Base-by-base conservation (phyloP, 352 stramenopile species). In the Sclerospora graminicola region DNA sequence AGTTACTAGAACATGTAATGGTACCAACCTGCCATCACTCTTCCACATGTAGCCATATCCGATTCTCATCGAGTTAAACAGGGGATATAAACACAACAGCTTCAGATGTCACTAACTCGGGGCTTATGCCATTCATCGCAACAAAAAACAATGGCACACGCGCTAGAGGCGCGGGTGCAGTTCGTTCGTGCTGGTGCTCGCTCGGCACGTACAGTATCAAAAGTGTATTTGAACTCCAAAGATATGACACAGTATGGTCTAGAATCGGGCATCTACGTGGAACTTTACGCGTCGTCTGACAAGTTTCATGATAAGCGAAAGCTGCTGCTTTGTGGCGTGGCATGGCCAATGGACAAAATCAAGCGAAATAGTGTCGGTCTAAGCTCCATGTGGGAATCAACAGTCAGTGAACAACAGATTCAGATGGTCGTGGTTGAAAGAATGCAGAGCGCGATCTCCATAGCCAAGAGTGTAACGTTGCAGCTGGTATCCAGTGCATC, bases 271-370 rank as follows among this genome's bases (percentile, higher is more conserved):
- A 37, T 42, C 6, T 38, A 52, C 30, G 61, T 86, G 41, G 50
- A 54, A 23, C 47, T 85, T 10, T 42, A 37, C 10, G 45, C 44
- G 8, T 27, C 48, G 5, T 21, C 48, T 24, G 29, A 31, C 3
- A 42, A 41, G 15, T 28, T 13, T 2, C 30, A 37, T 29, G 45
- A 43, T 2, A 14, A 33, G 8, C n/a, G 14, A 0, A 44, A 48
- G 20, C 57, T 84, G 21, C 34, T 90, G 27, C 40, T 86, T 16
- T 83, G 73, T 29, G 75, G 76, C 7, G 21, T 87, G 37, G 75
- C 67, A 35, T 83, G 73, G 69, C 72, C 73, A 8, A 76, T 87
- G 47, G 68, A 86, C 41, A 86, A 80, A 37, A 69, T 87, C 57
- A 79, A 81, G 51, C 68, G 66, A 13, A 60, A 60, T 16, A 48